Conservation (phyloP, 768 basidiomycete species). For the Boletellus sp. region DNA sequence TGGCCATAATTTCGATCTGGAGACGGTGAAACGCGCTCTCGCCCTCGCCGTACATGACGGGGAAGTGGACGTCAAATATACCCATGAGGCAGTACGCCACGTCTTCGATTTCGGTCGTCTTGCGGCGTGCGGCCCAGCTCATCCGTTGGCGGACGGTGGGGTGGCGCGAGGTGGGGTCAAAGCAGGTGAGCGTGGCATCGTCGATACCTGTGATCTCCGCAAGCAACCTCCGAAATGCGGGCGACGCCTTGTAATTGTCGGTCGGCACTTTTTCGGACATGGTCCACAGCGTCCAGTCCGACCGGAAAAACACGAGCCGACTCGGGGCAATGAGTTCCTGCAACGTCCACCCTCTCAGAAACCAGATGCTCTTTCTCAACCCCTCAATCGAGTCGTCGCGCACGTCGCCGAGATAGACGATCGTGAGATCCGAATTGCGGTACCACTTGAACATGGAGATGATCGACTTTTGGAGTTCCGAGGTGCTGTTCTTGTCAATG, state of each 20-base stretch:
- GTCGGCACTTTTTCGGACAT: slow-evolving; percentile 12
- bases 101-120: slow-evolving; percentile 30
- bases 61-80: slow-evolving; percentile 25
- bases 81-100: slow-evolving; percentile 28
- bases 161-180: slow-evolving; percentile 13
- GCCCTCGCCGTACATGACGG: slow-evolving; percentile 31
- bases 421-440: slow-evolving; percentile 20
- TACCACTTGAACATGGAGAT: slow-evolving; percentile 32
- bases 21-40: slow-evolving; percentile 25
- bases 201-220: slow-evolving; percentile 19
- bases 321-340: slow-evolving; percentile 28
- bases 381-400: slow-evolving; percentile 9
- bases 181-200: slow-evolving; percentile 13
- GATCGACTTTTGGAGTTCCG: slow-evolving; percentile 28
- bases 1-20: slow-evolving; percentile 26
- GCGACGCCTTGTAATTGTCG: slow-evolving; percentile 17
- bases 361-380: slow-evolving; percentile 23
- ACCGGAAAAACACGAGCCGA: slow-evolving; percentile 20
- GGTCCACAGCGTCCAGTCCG: slow-evolving; percentile 20
- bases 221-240: slow-evolving; percentile 11
- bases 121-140: slow-evolving; percentile 28
- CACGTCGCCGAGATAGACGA: slow-evolving; percentile 24
- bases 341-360: slow-evolving; percentile 24
- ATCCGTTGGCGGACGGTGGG: slow-evolving; percentile 20
- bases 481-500: slow-evolving; percentile 27